Percentiles rank a stretch among this genome's conserved stretches.
phyloP scores from a whole-genome alignment of 106 monocot genomes.

The Dendrobium huoshanense region DNA sequence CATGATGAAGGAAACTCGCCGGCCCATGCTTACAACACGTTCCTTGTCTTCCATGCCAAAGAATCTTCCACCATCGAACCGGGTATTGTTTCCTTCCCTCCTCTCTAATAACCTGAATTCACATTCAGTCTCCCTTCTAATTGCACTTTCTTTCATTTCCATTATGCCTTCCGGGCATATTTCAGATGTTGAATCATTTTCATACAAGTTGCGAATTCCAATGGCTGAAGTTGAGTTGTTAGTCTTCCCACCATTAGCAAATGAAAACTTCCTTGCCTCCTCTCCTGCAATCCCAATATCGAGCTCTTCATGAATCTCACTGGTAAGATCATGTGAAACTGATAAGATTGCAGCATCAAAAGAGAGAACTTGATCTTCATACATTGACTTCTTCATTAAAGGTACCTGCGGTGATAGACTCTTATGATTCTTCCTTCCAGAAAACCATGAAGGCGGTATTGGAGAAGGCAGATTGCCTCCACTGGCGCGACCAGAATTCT shows the following conservation, averaged over 20 bases:
- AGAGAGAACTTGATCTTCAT: conserved; percentile 62
- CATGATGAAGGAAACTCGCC: conserved; percentile 55
- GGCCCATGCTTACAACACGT: conserved; percentile 44
- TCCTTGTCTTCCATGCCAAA: conserved; percentile 25
- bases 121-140: conserved; percentile 85
- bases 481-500: conserved; percentile 38
- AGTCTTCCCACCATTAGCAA: not conserved
- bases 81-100: conserved; percentile 56
- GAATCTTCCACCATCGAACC: conserved; percentile 50
- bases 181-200: conserved; percentile 36
- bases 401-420: conserved; percentile 41
- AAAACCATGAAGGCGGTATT: conserved; percentile 67
- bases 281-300: conserved; percentile 15
- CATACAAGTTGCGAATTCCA: not conserved
- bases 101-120: conserved; percentile 81
- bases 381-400: conserved; percentile 45
- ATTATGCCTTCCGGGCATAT: conserved; percentile 9
- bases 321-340: conserved; percentile 61
- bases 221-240: conserved; percentile 7
- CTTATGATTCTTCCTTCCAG: conserved; percentile 53
- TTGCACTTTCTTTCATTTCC: conserved; percentile 69
- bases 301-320: conserved; percentile 74
- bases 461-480: conserved; percentile 70
- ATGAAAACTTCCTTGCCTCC: not conserved
- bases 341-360: conserved; percentile 92